Evolutionary conservation across 83 land plant species (phyloP).

Genomic region (Larix sibirica): DNA sequence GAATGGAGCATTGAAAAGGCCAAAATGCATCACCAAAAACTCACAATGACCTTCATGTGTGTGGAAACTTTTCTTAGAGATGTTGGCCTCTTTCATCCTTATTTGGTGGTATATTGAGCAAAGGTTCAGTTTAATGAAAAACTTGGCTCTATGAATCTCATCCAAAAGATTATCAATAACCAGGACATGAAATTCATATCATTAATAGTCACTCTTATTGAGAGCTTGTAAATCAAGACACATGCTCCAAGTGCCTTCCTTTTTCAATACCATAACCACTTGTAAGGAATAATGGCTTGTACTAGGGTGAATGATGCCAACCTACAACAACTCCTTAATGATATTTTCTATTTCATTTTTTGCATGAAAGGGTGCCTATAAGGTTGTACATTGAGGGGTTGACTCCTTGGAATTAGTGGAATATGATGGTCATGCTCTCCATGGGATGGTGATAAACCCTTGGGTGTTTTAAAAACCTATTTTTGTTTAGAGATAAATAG

Average conservation of each 20-base stretch:
- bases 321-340: not conserved
- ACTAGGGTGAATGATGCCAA: not conserved
- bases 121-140: not conserved
- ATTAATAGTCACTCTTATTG: not conserved
- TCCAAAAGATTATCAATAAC: not conserved
- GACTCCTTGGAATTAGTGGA: not conserved
- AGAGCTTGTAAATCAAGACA: not conserved
- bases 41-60: not conserved
- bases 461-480: no score
- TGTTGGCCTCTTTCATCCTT: not conserved
- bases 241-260: not conserved
- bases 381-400: not conserved
- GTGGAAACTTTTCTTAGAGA: not conserved
- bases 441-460: no score
- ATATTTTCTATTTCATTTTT: not conserved
- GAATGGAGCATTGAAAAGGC: not conserved
- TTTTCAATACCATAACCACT: not conserved
- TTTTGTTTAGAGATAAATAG: no score
- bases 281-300: not conserved
- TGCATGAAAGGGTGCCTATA: not conserved
- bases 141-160: not conserved
- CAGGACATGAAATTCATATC: not conserved
- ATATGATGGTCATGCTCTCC: not conserved
- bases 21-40: not conserved
- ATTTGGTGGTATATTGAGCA: not conserved